Percentiles rank a stretch among this genome's conserved stretches.
Conservation (phyloP, 164 flowering plant genomes). For the Euptelea pleiosperma region DNA sequence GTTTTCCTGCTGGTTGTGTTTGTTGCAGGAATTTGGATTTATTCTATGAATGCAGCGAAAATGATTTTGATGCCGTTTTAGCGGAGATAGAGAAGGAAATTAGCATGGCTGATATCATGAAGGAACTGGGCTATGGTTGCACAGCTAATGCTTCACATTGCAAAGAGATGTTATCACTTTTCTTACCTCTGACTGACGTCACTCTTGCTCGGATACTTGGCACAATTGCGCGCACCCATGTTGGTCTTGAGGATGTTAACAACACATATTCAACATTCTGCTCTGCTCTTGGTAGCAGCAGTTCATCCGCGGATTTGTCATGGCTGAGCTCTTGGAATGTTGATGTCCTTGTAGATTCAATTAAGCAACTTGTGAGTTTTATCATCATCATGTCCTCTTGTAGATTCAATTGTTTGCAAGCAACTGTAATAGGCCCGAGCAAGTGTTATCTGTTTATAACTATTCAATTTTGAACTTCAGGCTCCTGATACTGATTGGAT, state of each 20-base stretch:
- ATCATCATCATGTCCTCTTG: not conserved
- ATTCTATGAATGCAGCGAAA: slow-evolving; percentile 39
- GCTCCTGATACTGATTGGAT: slow-evolving; percentile 81
- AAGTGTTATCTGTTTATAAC: slow-evolving; percentile 4
- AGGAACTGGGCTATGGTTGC: slow-evolving; percentile 92
- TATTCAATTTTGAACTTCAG: slow-evolving; percentile 36
- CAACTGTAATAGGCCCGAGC: not conserved
- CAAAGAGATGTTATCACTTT: slow-evolving; percentile 71
- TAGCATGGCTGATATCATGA: slow-evolving; percentile 73
- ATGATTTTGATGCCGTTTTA: slow-evolving; percentile 73
- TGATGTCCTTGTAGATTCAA: slow-evolving; percentile 69
- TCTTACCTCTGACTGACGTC: slow-evolving; percentile 65
- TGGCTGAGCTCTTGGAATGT: slow-evolving; percentile 70
- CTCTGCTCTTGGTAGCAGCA: slow-evolving; percentile 59
- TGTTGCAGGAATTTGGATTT: slow-evolving; percentile 56
- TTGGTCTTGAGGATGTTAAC: slow-evolving; percentile 74
- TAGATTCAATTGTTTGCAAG: not conserved
- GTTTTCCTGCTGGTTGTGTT: slow-evolving; percentile 8
- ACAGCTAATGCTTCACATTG: slow-evolving; percentile 66
- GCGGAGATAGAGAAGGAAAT: slow-evolving; percentile 87
- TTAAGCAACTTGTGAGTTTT: slow-evolving; percentile 79
- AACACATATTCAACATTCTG: slow-evolving; percentile 48
- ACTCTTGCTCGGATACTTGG: slow-evolving; percentile 67
- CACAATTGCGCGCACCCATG: slow-evolving; percentile 52
- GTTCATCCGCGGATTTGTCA: slow-evolving; percentile 41